These are phyloP conservation scores for Piloderma croceum DNA, from an alignment of 768 basidiomycete species.

Conservation along the genomic window DNA sequence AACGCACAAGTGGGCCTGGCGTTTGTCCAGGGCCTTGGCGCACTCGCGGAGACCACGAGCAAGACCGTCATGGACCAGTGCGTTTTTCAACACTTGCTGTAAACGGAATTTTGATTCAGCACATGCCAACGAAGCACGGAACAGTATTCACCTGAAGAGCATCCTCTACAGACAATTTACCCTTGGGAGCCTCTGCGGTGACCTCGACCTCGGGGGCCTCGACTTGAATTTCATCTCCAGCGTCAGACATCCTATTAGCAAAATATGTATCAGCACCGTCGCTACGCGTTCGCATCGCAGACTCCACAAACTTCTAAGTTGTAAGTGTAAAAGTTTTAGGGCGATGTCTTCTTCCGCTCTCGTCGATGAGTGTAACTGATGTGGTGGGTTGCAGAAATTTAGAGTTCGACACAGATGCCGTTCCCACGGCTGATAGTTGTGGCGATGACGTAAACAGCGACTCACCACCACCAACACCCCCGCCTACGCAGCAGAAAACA, in stretches of 20 bases:
- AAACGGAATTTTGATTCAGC: constrained; percentile 10
- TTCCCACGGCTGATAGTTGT: too few relatives aligned
- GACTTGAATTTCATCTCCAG: constrained; percentile 90
- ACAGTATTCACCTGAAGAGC: constrained; percentile 69
- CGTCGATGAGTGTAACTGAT: too few relatives aligned
- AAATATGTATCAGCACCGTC: constrained; percentile 1
- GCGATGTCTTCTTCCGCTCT: constrained; percentile 91
- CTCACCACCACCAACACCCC: too few relatives aligned
- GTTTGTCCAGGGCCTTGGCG: constrained; percentile 97
- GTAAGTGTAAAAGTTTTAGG: constrained; percentile 20
- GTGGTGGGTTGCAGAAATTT: too few relatives aligned
- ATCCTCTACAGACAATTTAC: constrained; percentile 93
- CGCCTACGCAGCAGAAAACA: too few relatives aligned
- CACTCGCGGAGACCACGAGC: constrained; percentile 96
- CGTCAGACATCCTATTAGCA: constrained; percentile 99
- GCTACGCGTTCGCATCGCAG: neutral
- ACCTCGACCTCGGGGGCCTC: constrained; percentile 76
- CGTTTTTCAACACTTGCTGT: constrained; percentile 98
- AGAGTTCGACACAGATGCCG: too few relatives aligned
- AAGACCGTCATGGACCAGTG: constrained; percentile 96
- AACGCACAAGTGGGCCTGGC: constrained; percentile 97
- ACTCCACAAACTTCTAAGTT: constrained; percentile 5
- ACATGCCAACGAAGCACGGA: neutral
- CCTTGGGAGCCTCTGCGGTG: constrained; percentile 84
- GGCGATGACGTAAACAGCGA: too few relatives aligned